phyloP scores from a whole-genome alignment of 441 rosid genomes.

The Pelargonium myrrhifolium region DNA sequence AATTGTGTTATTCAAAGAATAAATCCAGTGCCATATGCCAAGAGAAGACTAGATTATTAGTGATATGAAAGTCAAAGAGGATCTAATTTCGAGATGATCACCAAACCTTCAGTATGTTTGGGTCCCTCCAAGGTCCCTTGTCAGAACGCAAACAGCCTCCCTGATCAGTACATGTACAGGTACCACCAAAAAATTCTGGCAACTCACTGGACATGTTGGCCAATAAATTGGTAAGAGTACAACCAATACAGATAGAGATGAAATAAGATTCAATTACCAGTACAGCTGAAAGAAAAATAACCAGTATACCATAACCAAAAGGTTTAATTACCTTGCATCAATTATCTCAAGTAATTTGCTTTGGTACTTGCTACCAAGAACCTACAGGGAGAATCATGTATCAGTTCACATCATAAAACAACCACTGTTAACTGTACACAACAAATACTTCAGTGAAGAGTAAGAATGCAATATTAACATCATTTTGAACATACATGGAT shows the following conservation, averaged over 20 bases:
- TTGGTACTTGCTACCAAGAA: slow-evolving; percentile 93
- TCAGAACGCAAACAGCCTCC: slow-evolving; percentile 98
- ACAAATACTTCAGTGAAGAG: not conserved
- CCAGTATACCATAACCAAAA: not conserved
- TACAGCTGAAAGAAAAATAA: not conserved
- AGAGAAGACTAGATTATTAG: not conserved
- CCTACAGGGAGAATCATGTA: slow-evolving; percentile 30
- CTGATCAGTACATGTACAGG: slow-evolving; percentile 76
- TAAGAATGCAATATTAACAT: not conserved
- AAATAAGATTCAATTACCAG: not conserved
- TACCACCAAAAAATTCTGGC: slow-evolving; percentile 94
- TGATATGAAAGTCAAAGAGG: slow-evolving; percentile 2
- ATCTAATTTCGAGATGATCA: not conserved
- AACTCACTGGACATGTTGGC: slow-evolving; percentile 52
- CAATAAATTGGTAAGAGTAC: not conserved
- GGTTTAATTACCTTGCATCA: slow-evolving; percentile 57
- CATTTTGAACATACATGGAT: slow-evolving; percentile 54
- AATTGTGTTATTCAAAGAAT: slow-evolving; percentile 1
- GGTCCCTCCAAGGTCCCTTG: slow-evolving; percentile 98
- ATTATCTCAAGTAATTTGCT: slow-evolving; percentile 89
- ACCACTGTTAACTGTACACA: not conserved
- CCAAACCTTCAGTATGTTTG: slow-evolving; percentile 71
- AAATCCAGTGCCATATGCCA: slow-evolving; percentile 8
- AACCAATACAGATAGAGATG: slow-evolving; percentile 11
- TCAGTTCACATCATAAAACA: slow-evolving; percentile 9